These are phyloP conservation scores for Sphaerostilbella broomeana DNA, from an alignment of 2,329 filamentous ascomycete genomes.

Conservation along the genomic window DNA sequence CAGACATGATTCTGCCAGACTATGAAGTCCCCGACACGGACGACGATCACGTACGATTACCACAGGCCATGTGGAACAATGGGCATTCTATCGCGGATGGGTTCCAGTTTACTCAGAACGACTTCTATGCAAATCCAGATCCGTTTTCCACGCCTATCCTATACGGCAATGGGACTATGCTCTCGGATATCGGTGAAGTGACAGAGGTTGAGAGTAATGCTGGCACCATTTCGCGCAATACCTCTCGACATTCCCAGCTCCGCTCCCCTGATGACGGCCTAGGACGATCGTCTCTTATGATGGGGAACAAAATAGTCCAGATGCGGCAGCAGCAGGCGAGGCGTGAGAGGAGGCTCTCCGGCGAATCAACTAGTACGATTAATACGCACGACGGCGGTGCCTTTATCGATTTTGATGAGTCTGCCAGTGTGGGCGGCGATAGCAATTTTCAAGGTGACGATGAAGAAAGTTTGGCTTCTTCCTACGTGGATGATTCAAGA, in stretches of 20 bases:
- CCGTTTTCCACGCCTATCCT: conserved; percentile 57
- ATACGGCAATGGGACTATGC: conserved; percentile 63
- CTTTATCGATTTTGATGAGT: conserved; percentile 57
- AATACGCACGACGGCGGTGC: conserved; percentile 43
- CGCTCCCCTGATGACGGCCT: conserved; percentile 29
- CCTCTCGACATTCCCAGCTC: conserved; percentile 28
- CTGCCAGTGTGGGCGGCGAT: conserved; percentile 53
- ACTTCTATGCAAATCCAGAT: conserved; percentile 35
- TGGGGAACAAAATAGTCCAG: conserved; percentile 36
- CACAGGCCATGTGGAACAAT: conserved; percentile 47
- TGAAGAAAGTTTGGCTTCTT: conserved; percentile 58
- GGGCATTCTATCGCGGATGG: conserved; percentile 30
- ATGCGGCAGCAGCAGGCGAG: conserved; percentile 37
- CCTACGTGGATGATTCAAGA: conserved; percentile 42
- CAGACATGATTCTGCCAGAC: conserved; percentile 87
- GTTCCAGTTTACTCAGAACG: conserved; percentile 38
- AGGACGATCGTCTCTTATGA: conserved; percentile 40
- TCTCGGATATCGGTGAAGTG: conserved; percentile 58
- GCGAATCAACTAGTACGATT: conserved; percentile 56
- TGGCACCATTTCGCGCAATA: conserved; percentile 35
- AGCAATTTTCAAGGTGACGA: conserved; percentile 62
- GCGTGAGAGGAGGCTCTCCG: conserved; percentile 47
- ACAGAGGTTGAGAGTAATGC: conserved; percentile 47
- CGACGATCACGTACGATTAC: conserved; percentile 44
- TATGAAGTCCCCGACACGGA: conserved; percentile 53